Percentiles rank a stretch among this genome's conserved stretches.
Conservation (phyloP, 352 stramenopile genomes). For the Globisporangium paroecandrum region DNA sequence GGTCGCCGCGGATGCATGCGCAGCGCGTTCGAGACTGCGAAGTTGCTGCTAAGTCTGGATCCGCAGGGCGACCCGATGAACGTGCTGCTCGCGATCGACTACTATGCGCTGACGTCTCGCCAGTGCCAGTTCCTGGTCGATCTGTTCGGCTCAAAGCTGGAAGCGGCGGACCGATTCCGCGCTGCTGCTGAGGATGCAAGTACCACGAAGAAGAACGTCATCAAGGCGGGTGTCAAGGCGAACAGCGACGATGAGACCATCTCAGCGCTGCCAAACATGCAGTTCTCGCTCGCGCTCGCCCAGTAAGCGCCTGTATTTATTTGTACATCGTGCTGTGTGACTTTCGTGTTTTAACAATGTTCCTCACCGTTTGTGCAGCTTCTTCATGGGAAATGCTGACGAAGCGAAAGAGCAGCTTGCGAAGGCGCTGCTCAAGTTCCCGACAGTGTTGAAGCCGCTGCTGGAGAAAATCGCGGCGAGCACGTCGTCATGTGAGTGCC, state of each 20-base stretch:
- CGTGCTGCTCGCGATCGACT: conserved; percentile 77
- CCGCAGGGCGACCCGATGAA: conserved; percentile 79
- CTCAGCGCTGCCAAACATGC: conserved; percentile 59
- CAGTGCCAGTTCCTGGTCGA: conserved; percentile 81
- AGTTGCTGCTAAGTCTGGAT: conserved; percentile 70
- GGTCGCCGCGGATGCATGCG: conserved; percentile 76
- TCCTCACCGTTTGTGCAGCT: conserved; percentile 25
- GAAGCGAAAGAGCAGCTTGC: conserved; percentile 65
- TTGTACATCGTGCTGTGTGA: neutral
- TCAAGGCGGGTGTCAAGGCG: conserved; percentile 22
- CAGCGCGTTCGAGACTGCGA: conserved; percentile 82
- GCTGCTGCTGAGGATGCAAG: conserved; percentile 5
- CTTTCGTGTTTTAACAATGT: neutral
- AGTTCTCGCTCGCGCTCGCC: conserved; percentile 73
- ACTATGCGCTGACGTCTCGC: conserved; percentile 75
- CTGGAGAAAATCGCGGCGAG: conserved; percentile 73
- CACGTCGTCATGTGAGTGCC: conserved; percentile 52
- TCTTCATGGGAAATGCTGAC: conserved; percentile 54
- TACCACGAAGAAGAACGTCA: conserved; percentile 16
- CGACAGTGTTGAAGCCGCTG: conserved; percentile 63
- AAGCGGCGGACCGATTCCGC: conserved; percentile 52
- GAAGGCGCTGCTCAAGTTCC: conserved; percentile 58
- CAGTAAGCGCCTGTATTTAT: conserved; percentile 38
- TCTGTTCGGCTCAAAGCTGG: conserved; percentile 50
- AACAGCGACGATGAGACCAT: conserved; percentile 21